Conservation (phyloP, 352 stramenopile genomes). For the Pythium pyrilobum region DNA sequence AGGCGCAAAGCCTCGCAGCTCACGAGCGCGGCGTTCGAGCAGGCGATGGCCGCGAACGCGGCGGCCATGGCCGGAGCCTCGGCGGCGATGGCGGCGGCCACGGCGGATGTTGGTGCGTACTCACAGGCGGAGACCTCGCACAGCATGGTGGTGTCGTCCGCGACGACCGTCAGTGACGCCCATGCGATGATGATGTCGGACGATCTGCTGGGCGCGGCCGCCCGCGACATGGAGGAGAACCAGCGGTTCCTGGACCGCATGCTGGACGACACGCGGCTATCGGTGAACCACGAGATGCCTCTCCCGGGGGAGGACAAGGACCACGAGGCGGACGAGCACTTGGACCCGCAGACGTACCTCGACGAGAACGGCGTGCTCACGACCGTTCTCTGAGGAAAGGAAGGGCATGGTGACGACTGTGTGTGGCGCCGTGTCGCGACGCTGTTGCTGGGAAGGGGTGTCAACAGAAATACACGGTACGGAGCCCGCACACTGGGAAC, state of each 20-base stretch:
- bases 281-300: constrained; percentile 41
- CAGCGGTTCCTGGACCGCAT: constrained; percentile 80
- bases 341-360: constrained; percentile 62
- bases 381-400: constrained; percentile 21
- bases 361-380: constrained; percentile 67
- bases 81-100: background rate
- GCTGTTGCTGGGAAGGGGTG: too few species aligned
- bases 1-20: constrained; percentile 27
- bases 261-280: constrained; percentile 61
- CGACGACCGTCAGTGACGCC: background rate
- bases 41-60: background rate
- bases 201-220: constrained; percentile 33
- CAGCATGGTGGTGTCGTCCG: background rate
- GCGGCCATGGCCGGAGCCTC: background rate
- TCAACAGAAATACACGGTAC: too few species aligned
- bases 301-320: constrained; percentile 28
- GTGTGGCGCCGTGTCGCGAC: too few species aligned
- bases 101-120: too few species aligned
- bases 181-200: constrained; percentile 35
- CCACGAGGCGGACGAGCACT: constrained; percentile 17
- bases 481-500: too few species aligned
- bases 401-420: background rate
- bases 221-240: constrained; percentile 61
- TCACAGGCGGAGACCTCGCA: too few species aligned
- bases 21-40: constrained; percentile 2